A percentile compares a stretch with the other conserved stretches of the same genome.
phyloP scores from a whole-genome alignment of 495 filamentous ascomycete species.

The Alectoria sarmentosa region DNA sequence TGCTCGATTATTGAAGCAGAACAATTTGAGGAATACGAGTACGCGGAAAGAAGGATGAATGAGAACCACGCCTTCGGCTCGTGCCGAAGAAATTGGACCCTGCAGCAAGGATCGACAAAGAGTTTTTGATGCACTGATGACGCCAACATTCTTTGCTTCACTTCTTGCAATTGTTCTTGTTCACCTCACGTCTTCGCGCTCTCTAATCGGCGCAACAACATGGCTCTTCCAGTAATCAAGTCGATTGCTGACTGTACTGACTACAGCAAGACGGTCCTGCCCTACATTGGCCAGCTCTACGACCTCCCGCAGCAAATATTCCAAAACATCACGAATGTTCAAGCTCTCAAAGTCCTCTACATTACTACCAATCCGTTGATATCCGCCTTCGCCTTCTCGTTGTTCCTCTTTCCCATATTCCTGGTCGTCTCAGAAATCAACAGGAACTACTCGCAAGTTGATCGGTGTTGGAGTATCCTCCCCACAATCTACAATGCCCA shows the following conservation, averaged over 20 bases:
- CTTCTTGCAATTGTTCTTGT: neutral
- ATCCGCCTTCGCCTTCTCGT: slow-evolving; percentile 62
- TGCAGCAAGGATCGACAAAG: slow-evolving; percentile 4
- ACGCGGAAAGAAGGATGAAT: neutral
- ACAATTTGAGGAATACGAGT: neutral
- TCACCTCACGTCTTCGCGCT: neutral
- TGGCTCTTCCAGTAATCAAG: slow-evolving; percentile 59
- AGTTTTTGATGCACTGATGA: neutral
- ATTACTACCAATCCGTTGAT: slow-evolving; percentile 82
- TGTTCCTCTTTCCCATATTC: slow-evolving; percentile 60
- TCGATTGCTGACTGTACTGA: slow-evolving; percentile 64
- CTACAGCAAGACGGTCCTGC: slow-evolving; percentile 63
- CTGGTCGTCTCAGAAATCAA: slow-evolving; percentile 74
- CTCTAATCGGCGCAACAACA: slow-evolving; percentile 25
- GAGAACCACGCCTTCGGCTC: slow-evolving; percentile 10
- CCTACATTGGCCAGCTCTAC: slow-evolving; percentile 71
- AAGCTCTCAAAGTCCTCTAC: slow-evolving; percentile 61
- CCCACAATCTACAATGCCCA: slow-evolving; percentile 87
- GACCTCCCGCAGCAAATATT: slow-evolving; percentile 58
- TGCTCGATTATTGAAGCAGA: neutral
- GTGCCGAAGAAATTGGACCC: slow-evolving; percentile 7
- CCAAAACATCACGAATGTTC: slow-evolving; percentile 47
- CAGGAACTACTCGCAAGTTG: slow-evolving; percentile 90
- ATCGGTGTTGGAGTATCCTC: slow-evolving; percentile 83
- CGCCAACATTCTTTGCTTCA: neutral